phyloP scores from a whole-genome alignment of 2,329 filamentous ascomycete genomes.

The Ophiostoma australiae region DNA sequence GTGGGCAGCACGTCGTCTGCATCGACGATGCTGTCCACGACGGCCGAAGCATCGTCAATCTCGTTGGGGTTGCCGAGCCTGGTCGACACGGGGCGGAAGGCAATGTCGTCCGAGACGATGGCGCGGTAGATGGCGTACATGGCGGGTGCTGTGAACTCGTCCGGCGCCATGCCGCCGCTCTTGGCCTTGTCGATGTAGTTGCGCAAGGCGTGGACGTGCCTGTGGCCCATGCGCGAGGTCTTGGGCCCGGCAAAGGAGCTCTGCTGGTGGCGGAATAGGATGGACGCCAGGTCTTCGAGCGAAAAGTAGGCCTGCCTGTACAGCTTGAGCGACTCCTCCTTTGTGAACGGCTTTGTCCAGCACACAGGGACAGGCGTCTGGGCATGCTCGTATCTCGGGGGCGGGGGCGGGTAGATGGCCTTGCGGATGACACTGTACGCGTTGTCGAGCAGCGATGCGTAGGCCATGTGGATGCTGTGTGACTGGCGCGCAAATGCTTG shows the following conservation, averaged over 20 bases:
- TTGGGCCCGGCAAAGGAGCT: constrained; percentile 1
- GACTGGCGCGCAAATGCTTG: constrained; percentile 41
- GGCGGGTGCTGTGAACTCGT: constrained; percentile 43
- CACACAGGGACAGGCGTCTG: not conserved
- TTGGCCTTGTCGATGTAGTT: constrained; percentile 29
- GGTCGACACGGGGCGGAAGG: constrained; percentile 48
- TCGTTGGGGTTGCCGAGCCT: constrained; percentile 36
- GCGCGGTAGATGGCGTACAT: constrained; percentile 68
- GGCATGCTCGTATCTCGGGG: not conserved
- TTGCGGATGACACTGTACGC: constrained; percentile 32
- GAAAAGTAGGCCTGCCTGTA: constrained; percentile 36
- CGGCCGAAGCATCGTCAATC: not conserved
- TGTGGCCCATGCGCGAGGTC: not conserved
- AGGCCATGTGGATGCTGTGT: constrained; percentile 44
- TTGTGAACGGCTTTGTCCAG: constrained; percentile 9
- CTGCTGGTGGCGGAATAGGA: constrained; percentile 35
- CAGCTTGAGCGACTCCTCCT: not conserved
- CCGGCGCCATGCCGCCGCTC: constrained; percentile 26
- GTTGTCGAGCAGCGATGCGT: constrained; percentile 46
- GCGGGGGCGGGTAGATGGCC: constrained; percentile 4
- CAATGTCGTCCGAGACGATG: constrained; percentile 55
- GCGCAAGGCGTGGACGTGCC: constrained; percentile 17
- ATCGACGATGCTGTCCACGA: constrained; percentile 30
- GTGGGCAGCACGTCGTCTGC: not conserved
- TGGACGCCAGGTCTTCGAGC: constrained; percentile 47